Base-by-base conservation (phyloP, 228 moss, liverwort and hornwort genomes). In the Sphagnum fallax region DNA sequence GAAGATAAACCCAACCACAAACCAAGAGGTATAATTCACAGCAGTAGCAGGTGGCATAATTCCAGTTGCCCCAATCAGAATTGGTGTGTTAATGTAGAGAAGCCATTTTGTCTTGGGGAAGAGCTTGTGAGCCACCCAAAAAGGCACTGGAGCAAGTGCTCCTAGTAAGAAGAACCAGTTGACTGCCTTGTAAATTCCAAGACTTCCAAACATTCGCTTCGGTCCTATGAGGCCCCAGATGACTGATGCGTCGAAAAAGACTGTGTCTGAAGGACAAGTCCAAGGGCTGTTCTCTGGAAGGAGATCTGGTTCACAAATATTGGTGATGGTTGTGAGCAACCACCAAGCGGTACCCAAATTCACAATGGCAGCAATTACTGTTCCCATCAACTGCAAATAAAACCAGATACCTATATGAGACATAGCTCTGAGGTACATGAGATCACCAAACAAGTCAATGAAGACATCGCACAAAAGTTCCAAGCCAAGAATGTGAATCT, bases 161-260 rank as follows among this genome's bases (percentile, higher is more conserved):
- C 92, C 92, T 15, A 76, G 48, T 4, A 92, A 67, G 78, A 90
- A 88, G 71, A 86, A 86, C 90, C 90, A 92, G 67, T 90, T 90
- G 69, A 92, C n/a, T 10, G 76, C 70, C 10, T 69, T 88, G 76
- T 92, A 92, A 15, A 79, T 64, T 66, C 88, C 90, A 11, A 69
- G 78, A 3, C 6, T 70, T 8, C 92, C 92, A 60, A 92, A 92
- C 76, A 92, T 90, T 10, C 90, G 80, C 69, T 76, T 84, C 1
- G 92, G 88, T 5, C 92, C 92, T 32, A 92, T 75, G 5, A 92
- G 86, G 16, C 92, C 90, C 90, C 90, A 92, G 63, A 92, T 83
- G 51, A 92, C 88, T 10, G 92, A 88, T 52, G 88, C 90, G 18
- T 86, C 85, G 50, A 67, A 92, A 72, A 84, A 88, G 4, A 88